These are phyloP conservation scores for Fusarium tupiense DNA, from an alignment of 2,329 filamentous ascomycete species.

Conservation along the genomic window DNA sequence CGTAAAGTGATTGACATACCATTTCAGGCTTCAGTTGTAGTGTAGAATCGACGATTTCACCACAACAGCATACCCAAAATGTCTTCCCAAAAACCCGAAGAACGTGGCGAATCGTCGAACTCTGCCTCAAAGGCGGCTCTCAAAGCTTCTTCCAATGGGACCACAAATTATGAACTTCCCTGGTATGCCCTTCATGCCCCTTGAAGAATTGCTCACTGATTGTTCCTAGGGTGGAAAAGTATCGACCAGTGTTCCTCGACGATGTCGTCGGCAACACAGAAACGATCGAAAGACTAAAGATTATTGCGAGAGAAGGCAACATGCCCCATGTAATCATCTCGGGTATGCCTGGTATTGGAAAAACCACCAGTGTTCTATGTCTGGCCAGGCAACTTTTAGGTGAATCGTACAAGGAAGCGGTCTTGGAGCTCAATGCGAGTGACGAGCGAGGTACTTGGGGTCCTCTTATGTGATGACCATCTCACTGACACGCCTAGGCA, in stretches of 20 bases:
- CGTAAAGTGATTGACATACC: constrained; percentile 49
- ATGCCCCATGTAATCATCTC: constrained; percentile 99
- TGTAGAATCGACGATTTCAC: constrained; percentile 18
- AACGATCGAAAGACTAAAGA: constrained; percentile 96
- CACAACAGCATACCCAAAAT: constrained; percentile 48
- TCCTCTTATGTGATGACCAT: not conserved
- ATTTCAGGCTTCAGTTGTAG: constrained; percentile 34
- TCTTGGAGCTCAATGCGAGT: constrained; percentile 94
- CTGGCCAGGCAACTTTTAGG: constrained; percentile 91
- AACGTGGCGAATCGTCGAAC: constrained; percentile 69
- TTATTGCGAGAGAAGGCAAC: constrained; percentile 98
- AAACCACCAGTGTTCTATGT: constrained; percentile 95
- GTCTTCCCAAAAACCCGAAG: constrained; percentile 60
- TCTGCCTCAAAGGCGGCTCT: constrained; percentile 67
- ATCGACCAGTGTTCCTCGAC: constrained; percentile 92
- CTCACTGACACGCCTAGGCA: constrained; percentile 62
- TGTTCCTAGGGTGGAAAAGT: constrained; percentile 89
- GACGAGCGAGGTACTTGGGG: constrained; percentile 79
- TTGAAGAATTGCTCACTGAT: constrained; percentile 34
- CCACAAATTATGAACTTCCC: constrained; percentile 76
- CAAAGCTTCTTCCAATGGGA: constrained; percentile 60
- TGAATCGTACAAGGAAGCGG: constrained; percentile 95
- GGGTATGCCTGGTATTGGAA: constrained; percentile 99
- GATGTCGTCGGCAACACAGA: constrained; percentile 98
- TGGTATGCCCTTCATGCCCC: constrained; percentile 63